These are phyloP conservation scores for Fusarium sp. DNA, from an alignment of 2,329 filamentous ascomycete species.

Conservation along the genomic window DNA sequence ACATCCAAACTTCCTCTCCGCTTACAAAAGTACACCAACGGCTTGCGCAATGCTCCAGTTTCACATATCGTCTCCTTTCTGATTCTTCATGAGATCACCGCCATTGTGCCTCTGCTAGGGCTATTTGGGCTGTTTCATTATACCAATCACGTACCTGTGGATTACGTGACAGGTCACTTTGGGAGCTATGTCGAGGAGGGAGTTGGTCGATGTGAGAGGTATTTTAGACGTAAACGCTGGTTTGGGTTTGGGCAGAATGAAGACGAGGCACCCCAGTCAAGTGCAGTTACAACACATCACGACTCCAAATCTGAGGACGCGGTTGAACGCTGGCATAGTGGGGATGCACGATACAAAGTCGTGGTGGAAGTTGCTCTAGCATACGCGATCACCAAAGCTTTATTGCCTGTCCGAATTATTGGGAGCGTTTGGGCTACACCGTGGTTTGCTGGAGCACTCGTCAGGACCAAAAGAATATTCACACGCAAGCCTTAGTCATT, in stretches of 20 bases:
- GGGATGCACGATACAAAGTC: constrained; percentile 62
- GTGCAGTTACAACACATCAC: background rate
- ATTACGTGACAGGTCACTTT: constrained; percentile 60
- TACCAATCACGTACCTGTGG: constrained; percentile 73
- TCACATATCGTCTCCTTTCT: constrained; percentile 88
- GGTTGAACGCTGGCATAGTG: constrained; percentile 50
- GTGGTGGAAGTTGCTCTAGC: constrained; percentile 81
- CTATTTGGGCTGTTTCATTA: constrained; percentile 84
- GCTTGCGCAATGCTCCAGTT: constrained; percentile 78
- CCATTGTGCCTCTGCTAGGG: constrained; percentile 79
- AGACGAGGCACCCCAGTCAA: background rate
- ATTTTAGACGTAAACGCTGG: constrained; percentile 83
- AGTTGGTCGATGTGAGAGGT: constrained; percentile 77
- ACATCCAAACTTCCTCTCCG: constrained; percentile 68
- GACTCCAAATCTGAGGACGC: constrained; percentile 43
- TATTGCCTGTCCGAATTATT: constrained; percentile 80
- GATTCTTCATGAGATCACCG: constrained; percentile 90
- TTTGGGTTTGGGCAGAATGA: constrained; percentile 66
- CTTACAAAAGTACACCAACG: constrained; percentile 73
- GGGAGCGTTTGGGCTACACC: constrained; percentile 89
- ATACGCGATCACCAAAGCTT: constrained; percentile 87
- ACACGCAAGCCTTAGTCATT: constrained; percentile 42
- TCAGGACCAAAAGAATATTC: constrained; percentile 52
- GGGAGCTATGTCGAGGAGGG: constrained; percentile 66
- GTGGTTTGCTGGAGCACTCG: constrained; percentile 80